These are phyloP conservation scores for Gossypium rotundifolium DNA, from an alignment of 345 rosid genomes.

Conservation along the genomic window DNA sequence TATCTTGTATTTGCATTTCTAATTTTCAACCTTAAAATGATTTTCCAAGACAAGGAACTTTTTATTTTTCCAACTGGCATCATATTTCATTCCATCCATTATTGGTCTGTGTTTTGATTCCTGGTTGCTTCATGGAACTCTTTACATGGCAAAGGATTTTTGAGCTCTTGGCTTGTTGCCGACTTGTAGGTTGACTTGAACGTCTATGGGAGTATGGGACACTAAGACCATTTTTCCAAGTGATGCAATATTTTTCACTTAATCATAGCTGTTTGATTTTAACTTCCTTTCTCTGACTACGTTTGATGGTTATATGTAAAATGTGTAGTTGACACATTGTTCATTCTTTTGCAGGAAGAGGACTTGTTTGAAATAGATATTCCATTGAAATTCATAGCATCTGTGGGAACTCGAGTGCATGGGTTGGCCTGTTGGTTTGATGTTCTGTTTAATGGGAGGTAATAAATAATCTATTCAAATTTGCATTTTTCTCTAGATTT, in stretches of 20 bases:
- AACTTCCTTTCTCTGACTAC: too few species aligned
- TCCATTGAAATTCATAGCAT: constrained; percentile 75
- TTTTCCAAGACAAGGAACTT: too few species aligned
- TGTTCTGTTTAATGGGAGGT: constrained; percentile 91
- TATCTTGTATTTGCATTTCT: background rate
- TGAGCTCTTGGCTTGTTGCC: too few species aligned
- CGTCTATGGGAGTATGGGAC: background rate
- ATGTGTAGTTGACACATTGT: constrained; percentile 25
- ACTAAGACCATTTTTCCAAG: background rate
- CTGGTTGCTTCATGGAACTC: too few species aligned
- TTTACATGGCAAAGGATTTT: too few species aligned
- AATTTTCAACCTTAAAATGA: too few species aligned
- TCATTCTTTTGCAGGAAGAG: constrained; percentile 60
- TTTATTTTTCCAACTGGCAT: too few species aligned
- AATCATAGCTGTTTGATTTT: too few species aligned
- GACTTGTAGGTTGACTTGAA: background rate
- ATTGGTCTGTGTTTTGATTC: too few species aligned
- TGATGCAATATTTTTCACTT: too few species aligned
- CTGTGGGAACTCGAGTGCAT: constrained; percentile 85
- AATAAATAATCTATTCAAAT: constrained; percentile 1
- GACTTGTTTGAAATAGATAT: constrained; percentile 80
- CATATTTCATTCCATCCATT: too few species aligned
- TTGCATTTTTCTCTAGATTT: background rate
- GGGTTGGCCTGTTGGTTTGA: constrained; percentile 99
- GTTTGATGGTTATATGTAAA: too few species aligned